phyloP scores from a whole-genome alignment of 306 rosid species.

The Amphicarpaea edgeworthii region DNA sequence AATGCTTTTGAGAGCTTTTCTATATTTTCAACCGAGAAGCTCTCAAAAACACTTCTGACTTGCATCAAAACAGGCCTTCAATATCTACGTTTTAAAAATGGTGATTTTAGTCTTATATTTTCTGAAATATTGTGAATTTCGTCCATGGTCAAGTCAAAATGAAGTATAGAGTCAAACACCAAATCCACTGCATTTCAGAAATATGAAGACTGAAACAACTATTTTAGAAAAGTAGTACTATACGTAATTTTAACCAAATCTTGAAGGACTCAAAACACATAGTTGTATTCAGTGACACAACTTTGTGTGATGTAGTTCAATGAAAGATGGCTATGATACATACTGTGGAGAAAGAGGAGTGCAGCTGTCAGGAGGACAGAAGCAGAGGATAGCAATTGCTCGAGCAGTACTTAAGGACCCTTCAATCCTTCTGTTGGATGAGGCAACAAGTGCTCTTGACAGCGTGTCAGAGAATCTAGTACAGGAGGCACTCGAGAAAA shows the following conservation, averaged over 20 bases:
- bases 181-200: not conserved
- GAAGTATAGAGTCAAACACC: not conserved
- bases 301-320: slow-evolving; percentile 55
- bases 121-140: not conserved
- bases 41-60: too few relatives aligned
- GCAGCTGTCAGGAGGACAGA: slow-evolving; percentile 85
- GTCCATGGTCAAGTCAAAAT: not conserved
- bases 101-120: too few relatives aligned
- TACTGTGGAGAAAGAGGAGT: slow-evolving; percentile 87
- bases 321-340: slow-evolving; percentile 75
- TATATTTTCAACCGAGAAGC: too few relatives aligned
- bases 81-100: not conserved
- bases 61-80: too few relatives aligned
- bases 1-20: too few relatives aligned
- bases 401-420: slow-evolving; percentile 81
- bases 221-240: not conserved
- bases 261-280: not conserved
- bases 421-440: slow-evolving; percentile 73
- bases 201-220: too few relatives aligned
- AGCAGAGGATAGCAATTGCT: slow-evolving; percentile 87
- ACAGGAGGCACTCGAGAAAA: slow-evolving; percentile 78
- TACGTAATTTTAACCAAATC: not conserved
- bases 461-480: slow-evolving; percentile 76
- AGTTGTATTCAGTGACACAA: slow-evolving; percentile 4
- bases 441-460: slow-evolving; percentile 86